Conservation (phyloP, 805 yeast genomes). For the Cyberlindnera maritima region DNA sequence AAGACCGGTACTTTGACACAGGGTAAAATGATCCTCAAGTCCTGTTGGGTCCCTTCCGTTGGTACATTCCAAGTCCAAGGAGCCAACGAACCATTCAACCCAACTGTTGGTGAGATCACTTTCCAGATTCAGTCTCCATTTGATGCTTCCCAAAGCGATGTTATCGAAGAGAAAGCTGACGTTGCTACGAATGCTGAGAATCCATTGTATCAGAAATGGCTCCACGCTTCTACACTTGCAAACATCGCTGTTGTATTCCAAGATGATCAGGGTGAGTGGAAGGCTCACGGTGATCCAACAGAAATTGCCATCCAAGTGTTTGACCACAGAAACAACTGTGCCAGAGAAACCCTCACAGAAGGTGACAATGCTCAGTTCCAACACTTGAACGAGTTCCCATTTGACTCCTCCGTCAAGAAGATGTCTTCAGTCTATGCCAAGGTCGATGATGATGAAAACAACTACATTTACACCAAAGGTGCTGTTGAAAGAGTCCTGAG, state of each 20-base stretch:
- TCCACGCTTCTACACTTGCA: constrained; percentile 69
- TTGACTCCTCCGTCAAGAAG: constrained; percentile 70
- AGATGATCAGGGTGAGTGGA: constrained; percentile 53
- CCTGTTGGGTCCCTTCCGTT: constrained; percentile 63
- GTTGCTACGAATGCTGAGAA: background rate
- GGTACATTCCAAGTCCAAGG: constrained; percentile 57
- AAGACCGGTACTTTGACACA: constrained; percentile 82
- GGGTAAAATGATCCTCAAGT: constrained; percentile 74
- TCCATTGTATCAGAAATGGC: constrained; percentile 41
- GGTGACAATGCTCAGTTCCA: constrained; percentile 27
- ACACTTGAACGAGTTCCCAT: constrained; percentile 67
- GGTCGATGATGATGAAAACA: constrained; percentile 27
- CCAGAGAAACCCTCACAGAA: constrained; percentile 43
- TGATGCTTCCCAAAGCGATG: constrained; percentile 22
- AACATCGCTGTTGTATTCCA: constrained; percentile 69
- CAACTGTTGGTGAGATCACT: constrained; percentile 48
- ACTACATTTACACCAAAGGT: constrained; percentile 58
- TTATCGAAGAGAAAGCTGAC: constrained; percentile 7
- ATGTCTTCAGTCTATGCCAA: constrained; percentile 61
- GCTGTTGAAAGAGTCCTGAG: constrained; percentile 70
- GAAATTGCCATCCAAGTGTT: constrained; percentile 86
- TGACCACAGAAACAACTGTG: constrained; percentile 52
- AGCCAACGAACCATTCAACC: constrained; percentile 61
- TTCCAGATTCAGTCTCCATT: constrained; percentile 21
- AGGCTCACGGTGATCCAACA: constrained; percentile 86